A percentile compares a stretch with the other conserved stretches of the same genome.
Evolutionary conservation across 108 stramenopile species (phyloP).

Genomic region (Thalassiosira profunda): DNA sequence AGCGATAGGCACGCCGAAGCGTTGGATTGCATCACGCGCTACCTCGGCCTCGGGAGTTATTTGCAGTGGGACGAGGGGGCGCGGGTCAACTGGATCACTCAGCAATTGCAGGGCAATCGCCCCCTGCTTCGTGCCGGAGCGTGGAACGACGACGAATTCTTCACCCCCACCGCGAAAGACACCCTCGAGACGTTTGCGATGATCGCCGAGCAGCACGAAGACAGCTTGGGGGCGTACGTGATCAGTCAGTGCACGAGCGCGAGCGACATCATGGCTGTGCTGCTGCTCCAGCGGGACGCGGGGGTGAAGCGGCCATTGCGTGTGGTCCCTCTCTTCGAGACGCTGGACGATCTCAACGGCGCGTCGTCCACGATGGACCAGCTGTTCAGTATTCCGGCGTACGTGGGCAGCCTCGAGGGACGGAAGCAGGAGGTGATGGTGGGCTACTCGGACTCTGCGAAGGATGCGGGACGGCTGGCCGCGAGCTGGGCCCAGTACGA

Average conservation of each 20-base stretch:
- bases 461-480: constrained; percentile 97
- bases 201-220: constrained; percentile 89
- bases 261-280: constrained; percentile 94
- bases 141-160: constrained; percentile 75
- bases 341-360: constrained; percentile 93
- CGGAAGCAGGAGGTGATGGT: constrained; percentile 97
- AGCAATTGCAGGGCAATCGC: constrained; percentile 85
- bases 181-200: constrained; percentile 81
- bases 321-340: constrained; percentile 98
- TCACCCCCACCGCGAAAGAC: constrained; percentile 70
- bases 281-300: constrained; percentile 93
- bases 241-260: constrained; percentile 95
- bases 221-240: constrained; percentile 95
- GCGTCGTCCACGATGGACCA: constrained; percentile 88
- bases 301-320: constrained; percentile 93
- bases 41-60: constrained; percentile 94
- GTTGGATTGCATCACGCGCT: constrained; percentile 91
- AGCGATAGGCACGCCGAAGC: constrained; percentile 93
- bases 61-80: constrained; percentile 92
- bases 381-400: constrained; percentile 86
- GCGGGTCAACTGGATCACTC: constrained; percentile 89
- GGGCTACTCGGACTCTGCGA: constrained; percentile 97
- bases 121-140: constrained; percentile 87
- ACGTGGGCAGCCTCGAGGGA: constrained; percentile 87
- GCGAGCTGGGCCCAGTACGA: constrained; percentile 97